phyloP scores from a whole-genome alignment of 106 monocot species.

The Amphibolis antarctica region DNA sequence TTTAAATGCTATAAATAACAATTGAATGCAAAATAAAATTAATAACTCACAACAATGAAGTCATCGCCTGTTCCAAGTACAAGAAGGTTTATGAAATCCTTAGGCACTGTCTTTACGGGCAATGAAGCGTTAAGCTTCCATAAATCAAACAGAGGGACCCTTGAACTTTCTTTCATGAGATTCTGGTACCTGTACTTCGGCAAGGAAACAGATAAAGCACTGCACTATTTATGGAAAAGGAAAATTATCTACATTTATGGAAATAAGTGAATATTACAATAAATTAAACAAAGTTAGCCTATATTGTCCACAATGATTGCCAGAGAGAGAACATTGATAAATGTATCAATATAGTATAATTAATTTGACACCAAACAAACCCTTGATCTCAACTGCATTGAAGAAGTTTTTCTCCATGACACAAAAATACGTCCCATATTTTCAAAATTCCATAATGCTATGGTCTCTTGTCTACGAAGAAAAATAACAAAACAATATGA shows the following conservation, averaged over 20 bases:
- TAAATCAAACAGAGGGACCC: constrained; percentile 57
- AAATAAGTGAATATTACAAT: too few species aligned
- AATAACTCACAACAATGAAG: constrained; percentile 70
- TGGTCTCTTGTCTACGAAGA: too few species aligned
- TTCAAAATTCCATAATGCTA: too few species aligned
- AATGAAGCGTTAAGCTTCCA: constrained; percentile 69
- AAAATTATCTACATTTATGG: neutral
- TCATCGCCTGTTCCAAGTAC: constrained; percentile 71
- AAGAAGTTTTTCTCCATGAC: too few species aligned
- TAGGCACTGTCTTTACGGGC: constrained; percentile 48
- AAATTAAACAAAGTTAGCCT: too few species aligned
- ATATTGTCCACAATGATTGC: too few species aligned
- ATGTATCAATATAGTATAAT: too few species aligned
- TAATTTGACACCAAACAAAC: too few species aligned
- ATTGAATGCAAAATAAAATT: neutral
- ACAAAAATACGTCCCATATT: too few species aligned
- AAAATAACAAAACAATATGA: neutral
- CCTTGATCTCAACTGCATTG: too few species aligned
- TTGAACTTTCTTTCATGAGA: constrained; percentile 71
- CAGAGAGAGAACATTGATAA: too few species aligned
- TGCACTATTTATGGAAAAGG: neutral
- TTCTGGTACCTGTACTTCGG: constrained; percentile 45
- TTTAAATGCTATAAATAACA: too few species aligned
- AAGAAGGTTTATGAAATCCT: constrained; percentile 28
- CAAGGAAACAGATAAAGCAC: neutral